Evolutionary conservation across 2,329 filamentous ascomycete species (phyloP).

Genomic region (Aspergillus tamarii): DNA sequence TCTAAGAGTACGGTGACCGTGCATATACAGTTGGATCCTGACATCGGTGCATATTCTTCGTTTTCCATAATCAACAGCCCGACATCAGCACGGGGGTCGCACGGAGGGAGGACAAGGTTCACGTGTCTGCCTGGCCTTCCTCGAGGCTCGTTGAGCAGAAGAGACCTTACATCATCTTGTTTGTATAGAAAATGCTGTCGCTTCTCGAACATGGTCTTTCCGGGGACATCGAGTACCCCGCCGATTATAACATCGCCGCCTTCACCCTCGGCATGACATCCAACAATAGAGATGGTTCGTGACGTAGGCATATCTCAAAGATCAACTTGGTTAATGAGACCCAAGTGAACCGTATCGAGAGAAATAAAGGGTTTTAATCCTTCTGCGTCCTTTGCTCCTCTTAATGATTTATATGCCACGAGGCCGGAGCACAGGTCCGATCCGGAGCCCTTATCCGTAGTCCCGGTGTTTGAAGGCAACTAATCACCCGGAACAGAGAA

Average conservation of each 20-base stretch:
- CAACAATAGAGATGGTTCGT: neutral
- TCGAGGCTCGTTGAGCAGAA: neutral
- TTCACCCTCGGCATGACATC: neutral
- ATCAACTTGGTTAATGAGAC: neutral
- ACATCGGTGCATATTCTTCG: neutral
- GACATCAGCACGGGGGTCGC: neutral
- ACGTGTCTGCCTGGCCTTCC: neutral
- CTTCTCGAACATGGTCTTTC: neutral
- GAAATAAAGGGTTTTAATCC: rapidly evolving
- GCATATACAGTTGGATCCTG: neutral
- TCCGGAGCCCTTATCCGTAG: neutral
- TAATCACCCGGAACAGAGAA: neutral
- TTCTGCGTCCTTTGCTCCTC: neutral
- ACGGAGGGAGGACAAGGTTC: neutral
- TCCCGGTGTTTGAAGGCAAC: neutral
- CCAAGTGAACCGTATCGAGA: neutral
- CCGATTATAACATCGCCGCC: neutral
- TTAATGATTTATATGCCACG: neutral
- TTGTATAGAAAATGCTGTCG: neutral
- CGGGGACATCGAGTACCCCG: neutral
- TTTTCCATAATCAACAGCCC: neutral
- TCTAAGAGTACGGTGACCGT: neutral
- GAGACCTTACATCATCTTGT: neutral
- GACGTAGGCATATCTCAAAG: neutral
- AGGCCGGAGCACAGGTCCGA: neutral